A percentile compares a stretch with the other conserved stretches of the same genome.
phyloP scores from a whole-genome alignment of 768 basidiomycete species.

The Podaxis rugospora region DNA sequence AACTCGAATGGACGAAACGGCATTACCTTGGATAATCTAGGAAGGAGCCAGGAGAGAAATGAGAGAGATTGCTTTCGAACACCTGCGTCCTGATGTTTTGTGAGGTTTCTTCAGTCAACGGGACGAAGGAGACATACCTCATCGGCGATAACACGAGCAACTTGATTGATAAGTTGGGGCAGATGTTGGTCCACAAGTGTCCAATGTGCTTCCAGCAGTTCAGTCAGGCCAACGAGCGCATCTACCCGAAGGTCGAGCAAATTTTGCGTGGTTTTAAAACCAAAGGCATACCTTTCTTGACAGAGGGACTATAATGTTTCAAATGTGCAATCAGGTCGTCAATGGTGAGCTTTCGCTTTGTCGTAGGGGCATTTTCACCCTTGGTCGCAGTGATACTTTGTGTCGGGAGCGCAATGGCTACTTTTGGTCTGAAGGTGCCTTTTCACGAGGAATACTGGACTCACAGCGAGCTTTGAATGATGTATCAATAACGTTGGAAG shows the following conservation, averaged over 20 bases:
- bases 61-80: conserved; percentile 71
- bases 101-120: conserved; percentile 9
- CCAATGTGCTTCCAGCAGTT: conserved; percentile 64
- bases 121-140: conserved; percentile 48
- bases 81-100: conserved; percentile 55
- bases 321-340: conserved; percentile 72
- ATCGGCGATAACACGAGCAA: conserved; percentile 73
- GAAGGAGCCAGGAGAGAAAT: conserved; percentile 73
- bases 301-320: conserved; percentile 80
- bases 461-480: conserved; percentile 92
- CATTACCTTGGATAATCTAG: conserved; percentile 51
- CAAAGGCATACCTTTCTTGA: conserved; percentile 58
- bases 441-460: conserved; percentile 22
- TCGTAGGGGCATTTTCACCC: conserved; percentile 57
- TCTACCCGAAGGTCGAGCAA: conserved; percentile 36
- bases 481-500: conserved; percentile 88
- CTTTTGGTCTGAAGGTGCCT: conserved; percentile 14
- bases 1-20: not conserved
- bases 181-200: conserved; percentile 48
- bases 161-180: conserved; percentile 50
- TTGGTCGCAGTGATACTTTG: conserved; percentile 71
- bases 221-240: conserved; percentile 66
- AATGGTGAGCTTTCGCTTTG: conserved; percentile 70
- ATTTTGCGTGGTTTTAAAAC: not conserved
- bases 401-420: conserved; percentile 86